Evolutionary conservation across 176 grass and related monocot genomes (phyloP), one percentile per base, ranked within the genome.

Genomic region (Musa troglodytarum): DNA sequence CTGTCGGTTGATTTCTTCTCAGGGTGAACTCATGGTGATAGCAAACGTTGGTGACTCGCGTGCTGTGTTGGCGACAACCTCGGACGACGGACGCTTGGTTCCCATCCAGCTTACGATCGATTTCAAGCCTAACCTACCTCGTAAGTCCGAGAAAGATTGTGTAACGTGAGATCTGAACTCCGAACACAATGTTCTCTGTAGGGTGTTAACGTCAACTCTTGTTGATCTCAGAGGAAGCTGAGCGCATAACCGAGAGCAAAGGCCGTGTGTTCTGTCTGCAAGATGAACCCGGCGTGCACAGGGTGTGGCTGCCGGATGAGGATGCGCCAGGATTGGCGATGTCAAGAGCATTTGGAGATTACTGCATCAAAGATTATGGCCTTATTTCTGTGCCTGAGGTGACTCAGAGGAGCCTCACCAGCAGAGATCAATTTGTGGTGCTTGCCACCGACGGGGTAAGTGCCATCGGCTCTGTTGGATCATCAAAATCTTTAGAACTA

Each of bases 1-100:
- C 8, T 10, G 43, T 69, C 14, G 6, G 9, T 17, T 43, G 24
- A 1, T 79, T 79, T n/a, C 54, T 65, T 9, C 1, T 52, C 79
- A 95, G 79, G 86, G 86, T 10, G 87, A 99, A 26, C 76, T 86
- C 20, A 75, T 99, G 71, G 79, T 92, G 12, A 19, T 99, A 78
- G 88, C 91, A 54, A 99, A 99, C 51, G 83, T 99, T 1, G 96
- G 96, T 28, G 96, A 99, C 74, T 99, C 96, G n/a, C 85, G 91
- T 21, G 96, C 88, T 21, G 86, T 99, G 43, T 71, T 99, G 16
- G 96, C 54, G 1, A 92, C 87, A 34, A 66, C 68, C n/a, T 70
- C 76, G 9, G 82, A 80, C 13, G 72, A 88, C 64, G 91, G 85
- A 68, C 74, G 21, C 82, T 75, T 69, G 82, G 1, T 89, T 3